phyloP scores from a whole-genome alignment of 177 flowering plant species.

The Viscum album region DNA sequence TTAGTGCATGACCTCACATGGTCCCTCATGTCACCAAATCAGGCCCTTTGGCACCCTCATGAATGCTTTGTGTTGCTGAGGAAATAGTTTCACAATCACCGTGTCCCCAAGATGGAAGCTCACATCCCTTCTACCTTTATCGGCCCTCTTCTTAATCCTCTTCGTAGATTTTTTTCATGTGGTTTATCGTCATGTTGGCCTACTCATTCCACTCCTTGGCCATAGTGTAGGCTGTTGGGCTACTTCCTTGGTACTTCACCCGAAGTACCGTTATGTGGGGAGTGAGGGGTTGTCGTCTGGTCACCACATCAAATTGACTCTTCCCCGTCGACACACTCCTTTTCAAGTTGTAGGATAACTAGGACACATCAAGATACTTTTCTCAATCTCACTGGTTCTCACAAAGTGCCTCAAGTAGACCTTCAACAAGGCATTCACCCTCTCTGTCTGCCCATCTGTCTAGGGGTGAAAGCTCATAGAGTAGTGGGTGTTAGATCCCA shows the following conservation, averaged over 20 bases:
- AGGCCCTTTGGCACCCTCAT: no score
- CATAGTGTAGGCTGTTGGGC: neutral
- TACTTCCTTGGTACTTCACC: neutral
- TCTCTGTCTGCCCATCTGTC: neutral
- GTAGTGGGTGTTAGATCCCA: no score
- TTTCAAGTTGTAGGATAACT: neutral
- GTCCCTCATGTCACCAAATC: no score
- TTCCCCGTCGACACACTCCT: neutral
- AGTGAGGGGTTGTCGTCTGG: neutral
- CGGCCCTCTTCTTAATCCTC: no score
- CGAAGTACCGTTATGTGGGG: neutral
- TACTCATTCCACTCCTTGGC: neutral
- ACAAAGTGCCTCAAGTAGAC: neutral
- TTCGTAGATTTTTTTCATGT: no score
- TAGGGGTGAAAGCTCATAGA: neutral
- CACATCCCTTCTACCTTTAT: no score
- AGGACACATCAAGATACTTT: neutral
- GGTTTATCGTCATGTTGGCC: no score
- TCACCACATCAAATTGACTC: no score
- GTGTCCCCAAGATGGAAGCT: no score
- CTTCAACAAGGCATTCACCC: conserved; percentile 1
- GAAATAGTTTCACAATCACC: no score
- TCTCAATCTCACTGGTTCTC: neutral
- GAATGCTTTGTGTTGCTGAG: no score
- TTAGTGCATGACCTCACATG: no score